These are phyloP conservation scores for Aspergillus pseudoterreus DNA, from an alignment of 2,329 filamentous ascomycete species.

Conservation along the genomic window DNA sequence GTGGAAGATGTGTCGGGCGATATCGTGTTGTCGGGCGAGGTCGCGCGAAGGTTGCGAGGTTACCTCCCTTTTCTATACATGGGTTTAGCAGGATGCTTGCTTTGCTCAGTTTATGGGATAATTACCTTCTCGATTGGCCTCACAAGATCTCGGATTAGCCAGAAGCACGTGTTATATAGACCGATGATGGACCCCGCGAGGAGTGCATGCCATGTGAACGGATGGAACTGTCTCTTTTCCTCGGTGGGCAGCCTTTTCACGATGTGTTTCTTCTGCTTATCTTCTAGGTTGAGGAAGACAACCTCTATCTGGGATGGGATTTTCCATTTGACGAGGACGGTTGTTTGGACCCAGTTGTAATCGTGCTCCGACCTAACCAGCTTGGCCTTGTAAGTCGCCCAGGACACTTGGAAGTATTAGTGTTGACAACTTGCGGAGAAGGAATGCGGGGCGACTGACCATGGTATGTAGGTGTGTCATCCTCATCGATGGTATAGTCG, in stretches of 20 bases:
- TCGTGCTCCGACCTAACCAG: not conserved
- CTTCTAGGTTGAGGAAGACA: slow-evolving; percentile 11
- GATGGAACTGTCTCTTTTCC: slow-evolving; percentile 2
- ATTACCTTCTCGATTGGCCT: slow-evolving; percentile 23
- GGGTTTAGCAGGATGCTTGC: not conserved
- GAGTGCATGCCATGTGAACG: slow-evolving; percentile 22
- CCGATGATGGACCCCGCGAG: slow-evolving; percentile 18
- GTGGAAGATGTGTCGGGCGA: slow-evolving; percentile 30
- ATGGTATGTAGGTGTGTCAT: not conserved
- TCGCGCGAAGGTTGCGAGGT: slow-evolving; percentile 15
- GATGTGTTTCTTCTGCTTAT: not conserved
- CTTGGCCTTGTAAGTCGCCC: not conserved
- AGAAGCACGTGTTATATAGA: slow-evolving; percentile 27
- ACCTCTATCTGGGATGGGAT: slow-evolving; percentile 7
- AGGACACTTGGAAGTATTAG: not conserved
- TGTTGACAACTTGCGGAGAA: not conserved
- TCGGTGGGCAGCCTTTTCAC: not conserved
- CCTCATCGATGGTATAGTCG: not conserved
- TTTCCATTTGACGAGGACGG: slow-evolving; percentile 20
- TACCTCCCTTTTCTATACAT: not conserved
- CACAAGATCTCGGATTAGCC: slow-evolving; percentile 28
- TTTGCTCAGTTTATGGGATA: not conserved
- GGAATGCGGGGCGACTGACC: not conserved
- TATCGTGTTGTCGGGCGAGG: slow-evolving; percentile 25
- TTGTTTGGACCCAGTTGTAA: slow-evolving; percentile 21